Evolutionary conservation across 2,329 filamentous ascomycete species (phyloP).

Genomic region (Aspergillus bombycis): DNA sequence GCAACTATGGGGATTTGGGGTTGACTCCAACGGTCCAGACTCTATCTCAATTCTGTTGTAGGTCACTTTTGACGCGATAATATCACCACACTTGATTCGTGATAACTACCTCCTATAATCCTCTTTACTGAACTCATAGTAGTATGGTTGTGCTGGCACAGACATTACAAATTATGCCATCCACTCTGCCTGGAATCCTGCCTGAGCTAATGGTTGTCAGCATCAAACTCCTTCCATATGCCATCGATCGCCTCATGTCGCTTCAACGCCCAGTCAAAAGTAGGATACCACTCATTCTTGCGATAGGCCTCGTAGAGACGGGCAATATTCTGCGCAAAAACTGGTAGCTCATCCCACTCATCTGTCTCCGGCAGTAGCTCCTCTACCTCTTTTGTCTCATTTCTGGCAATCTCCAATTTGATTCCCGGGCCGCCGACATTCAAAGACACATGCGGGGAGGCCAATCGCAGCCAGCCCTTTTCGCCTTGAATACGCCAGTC

Average conservation of each 20-base stretch:
- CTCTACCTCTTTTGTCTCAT: slow-evolving; percentile 48
- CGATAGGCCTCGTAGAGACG: slow-evolving; percentile 62
- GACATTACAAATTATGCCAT: not conserved
- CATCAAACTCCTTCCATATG: slow-evolving; percentile 19
- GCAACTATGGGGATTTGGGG: not conserved
- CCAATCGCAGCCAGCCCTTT: slow-evolving; percentile 45
- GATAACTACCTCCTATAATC: not conserved
- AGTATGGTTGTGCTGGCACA: accelerated
- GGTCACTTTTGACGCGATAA: not conserved
- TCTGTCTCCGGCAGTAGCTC: slow-evolving; percentile 45
- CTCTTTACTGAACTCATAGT: not conserved
- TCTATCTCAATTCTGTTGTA: not conserved
- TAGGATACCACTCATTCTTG: slow-evolving; percentile 41
- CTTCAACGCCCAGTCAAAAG: slow-evolving; percentile 49
- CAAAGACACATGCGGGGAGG: slow-evolving; percentile 34
- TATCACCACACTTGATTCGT: not conserved
- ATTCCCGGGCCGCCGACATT: slow-evolving; percentile 45
- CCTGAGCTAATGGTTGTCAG: not conserved
- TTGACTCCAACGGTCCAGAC: not conserved
- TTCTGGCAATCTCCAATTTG: slow-evolving; percentile 56
- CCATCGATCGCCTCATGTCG: slow-evolving; percentile 54
- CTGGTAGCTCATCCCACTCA: slow-evolving; percentile 52
- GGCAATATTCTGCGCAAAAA: slow-evolving; percentile 54
- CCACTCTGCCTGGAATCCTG: not conserved
- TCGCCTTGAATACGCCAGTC: slow-evolving; percentile 35